Evolutionary conservation across 768 basidiomycete species (phyloP), one percentile per base, ranked within the genome.

Genomic region (Xerocomus potaroensis): DNA sequence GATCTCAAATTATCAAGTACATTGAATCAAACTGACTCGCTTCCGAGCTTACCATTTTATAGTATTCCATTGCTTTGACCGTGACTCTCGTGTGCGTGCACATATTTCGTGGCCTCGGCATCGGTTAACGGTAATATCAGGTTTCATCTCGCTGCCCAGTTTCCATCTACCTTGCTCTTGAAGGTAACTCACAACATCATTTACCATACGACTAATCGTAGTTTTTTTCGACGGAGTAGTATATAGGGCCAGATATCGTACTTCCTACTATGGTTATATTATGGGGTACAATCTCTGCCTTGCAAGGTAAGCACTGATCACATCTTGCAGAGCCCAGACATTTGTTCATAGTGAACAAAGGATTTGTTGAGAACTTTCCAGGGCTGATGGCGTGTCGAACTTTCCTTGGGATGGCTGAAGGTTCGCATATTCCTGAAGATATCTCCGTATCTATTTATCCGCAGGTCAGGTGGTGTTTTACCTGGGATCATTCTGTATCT

Each of bases 1-100:
- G 3, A 54, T 65, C 31, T 50, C 62, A 4, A 55, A 64, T 39
- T 55, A 64, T 33, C 58, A 65, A 47, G 62, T 58, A 34, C 27
- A 1, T 6, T 8, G 21, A 37, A 22, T 37, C 26, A 27, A 27
- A 5, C 5, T 23, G 22, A 21, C n/a, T 5, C 1, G 22, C 15
- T 23, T 23, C 15, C 12, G 22, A 12, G 19, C 36, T 12, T 19
- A 37, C 7, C 14, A 15, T 4, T 37, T 23, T 22, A 37, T 22
- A 37, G 36, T 37, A 23, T 12, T 37, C 36, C 22, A 6, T 37
- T 21, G 36, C 36, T 22, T 12, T 37, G 14, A 37, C 36, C 23
- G 21, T 15, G 15, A 22, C 22, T 37, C 22, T 15, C 12, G 5
- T 37, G 36, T 37, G 14, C 21, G 36, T 37, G 21, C n/a, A n/a